phyloP scores from a whole-genome alignment of 1,139 yeast species.

The Suhomyces wounanorum region DNA sequence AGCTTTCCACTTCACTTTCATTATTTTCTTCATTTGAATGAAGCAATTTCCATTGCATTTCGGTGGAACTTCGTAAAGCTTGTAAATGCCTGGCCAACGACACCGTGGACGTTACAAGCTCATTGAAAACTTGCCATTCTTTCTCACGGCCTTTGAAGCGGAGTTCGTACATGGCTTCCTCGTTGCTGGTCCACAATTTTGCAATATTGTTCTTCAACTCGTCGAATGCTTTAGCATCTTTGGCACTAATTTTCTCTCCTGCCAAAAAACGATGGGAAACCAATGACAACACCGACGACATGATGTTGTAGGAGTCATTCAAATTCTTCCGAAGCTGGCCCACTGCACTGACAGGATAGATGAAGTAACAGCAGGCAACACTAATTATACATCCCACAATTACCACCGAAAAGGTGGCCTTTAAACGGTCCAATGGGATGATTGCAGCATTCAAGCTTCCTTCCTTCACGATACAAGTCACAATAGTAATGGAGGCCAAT shows the following conservation, averaged over 20 bases:
- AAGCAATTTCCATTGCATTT: conserved; percentile 61
- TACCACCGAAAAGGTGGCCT: conserved; percentile 61
- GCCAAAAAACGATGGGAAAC: conserved; percentile 56
- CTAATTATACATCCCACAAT: conserved; percentile 63
- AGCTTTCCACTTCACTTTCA: conserved; percentile 13
- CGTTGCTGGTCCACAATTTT: conserved; percentile 45
- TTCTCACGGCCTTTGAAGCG: conserved; percentile 53
- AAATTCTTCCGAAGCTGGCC: conserved; percentile 46
- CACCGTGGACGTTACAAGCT: conserved; percentile 54
- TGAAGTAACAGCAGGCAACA: conserved; percentile 54
- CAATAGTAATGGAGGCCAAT: conserved; percentile 69
- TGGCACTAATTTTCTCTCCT: conserved; percentile 47
- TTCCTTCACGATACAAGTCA: conserved; percentile 75
- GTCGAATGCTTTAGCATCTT: conserved; percentile 38
- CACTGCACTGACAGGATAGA: conserved; percentile 69
- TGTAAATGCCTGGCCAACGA: conserved; percentile 60
- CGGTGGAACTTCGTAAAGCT: conserved; percentile 68
- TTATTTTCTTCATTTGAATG: conserved; percentile 19
- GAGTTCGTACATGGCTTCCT: conserved; percentile 67
- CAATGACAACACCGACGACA: conserved; percentile 54
- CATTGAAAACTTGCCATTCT: conserved; percentile 48
- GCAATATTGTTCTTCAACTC: conserved; percentile 43
- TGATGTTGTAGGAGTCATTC: conserved; percentile 54
- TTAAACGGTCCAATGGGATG: conserved; percentile 59
- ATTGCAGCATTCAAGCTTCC: conserved; percentile 65